phyloP scores from a whole-genome alignment of 495 filamentous ascomycete species.

The Bryoglossum gracile region DNA sequence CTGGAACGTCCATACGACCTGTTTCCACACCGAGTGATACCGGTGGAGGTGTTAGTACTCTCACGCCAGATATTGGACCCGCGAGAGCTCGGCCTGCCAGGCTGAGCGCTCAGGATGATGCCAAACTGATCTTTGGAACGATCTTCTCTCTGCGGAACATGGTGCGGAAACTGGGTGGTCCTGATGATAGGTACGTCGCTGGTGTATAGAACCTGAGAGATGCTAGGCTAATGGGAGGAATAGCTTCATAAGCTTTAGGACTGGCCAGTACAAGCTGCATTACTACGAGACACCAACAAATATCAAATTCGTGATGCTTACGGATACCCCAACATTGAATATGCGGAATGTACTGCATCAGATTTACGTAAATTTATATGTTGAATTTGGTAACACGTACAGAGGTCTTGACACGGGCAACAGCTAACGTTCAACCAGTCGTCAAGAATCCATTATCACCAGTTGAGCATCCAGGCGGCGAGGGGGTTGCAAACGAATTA shows the following conservation, averaged over 20 bases:
- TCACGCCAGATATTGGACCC: constrained; percentile 16
- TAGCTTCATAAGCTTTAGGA: constrained; percentile 85
- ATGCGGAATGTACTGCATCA: constrained; percentile 92
- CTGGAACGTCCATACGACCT: constrained; percentile 10
- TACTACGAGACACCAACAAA: constrained; percentile 97
- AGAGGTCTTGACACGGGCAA: constrained; percentile 8
- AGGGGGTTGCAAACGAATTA: constrained; percentile 87
- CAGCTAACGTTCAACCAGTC: constrained; percentile 44
- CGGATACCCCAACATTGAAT: constrained; percentile 79
- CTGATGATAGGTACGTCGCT: constrained; percentile 75
- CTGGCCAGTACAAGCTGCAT: constrained; percentile 93
- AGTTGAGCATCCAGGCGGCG: constrained; percentile 77
- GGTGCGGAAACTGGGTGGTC: constrained; percentile 88
- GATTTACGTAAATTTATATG: constrained; percentile 96
- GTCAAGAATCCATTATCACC: constrained; percentile 93
- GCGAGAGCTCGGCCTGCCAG: constrained; percentile 30
- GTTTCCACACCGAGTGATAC: constrained; percentile 19
- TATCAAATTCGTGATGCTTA: constrained; percentile 94
- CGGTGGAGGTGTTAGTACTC: constrained; percentile 10
- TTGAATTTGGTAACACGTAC: constrained; percentile 70
- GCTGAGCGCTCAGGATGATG: constrained; percentile 72
- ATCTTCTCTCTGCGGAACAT: constrained; percentile 95
- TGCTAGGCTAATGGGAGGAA: not conserved
- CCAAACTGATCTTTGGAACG: constrained; percentile 94
- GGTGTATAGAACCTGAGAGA: no score